Percentiles rank a stretch among this genome's conserved stretches.
phyloP scores from a whole-genome alignment of 192 early-diverging fungal species.

The Coemansia sp. region DNA sequence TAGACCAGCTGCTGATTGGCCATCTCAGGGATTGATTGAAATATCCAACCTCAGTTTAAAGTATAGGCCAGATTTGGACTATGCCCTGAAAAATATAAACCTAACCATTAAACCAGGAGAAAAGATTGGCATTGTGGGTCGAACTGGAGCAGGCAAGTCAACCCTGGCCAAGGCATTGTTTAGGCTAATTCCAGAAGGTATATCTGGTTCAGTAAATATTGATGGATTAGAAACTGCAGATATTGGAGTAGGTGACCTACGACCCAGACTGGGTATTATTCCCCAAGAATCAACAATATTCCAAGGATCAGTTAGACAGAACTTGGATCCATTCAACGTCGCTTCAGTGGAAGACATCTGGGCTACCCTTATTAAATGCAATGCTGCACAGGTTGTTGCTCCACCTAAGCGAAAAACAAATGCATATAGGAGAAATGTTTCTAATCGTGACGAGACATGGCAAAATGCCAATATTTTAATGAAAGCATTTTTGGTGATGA shows the following conservation, averaged over 20 bases:
- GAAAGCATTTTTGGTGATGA: background rate
- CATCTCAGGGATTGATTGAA: constrained; percentile 32
- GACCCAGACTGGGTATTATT: constrained; percentile 57
- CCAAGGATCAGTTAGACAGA: constrained; percentile 63
- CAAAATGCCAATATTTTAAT: constrained; percentile 39
- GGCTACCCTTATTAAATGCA: constrained; percentile 49
- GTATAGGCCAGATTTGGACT: constrained; percentile 26
- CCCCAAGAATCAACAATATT: constrained; percentile 68
- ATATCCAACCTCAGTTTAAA: constrained; percentile 44
- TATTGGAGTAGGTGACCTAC: constrained; percentile 56
- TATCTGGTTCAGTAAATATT: constrained; percentile 45
- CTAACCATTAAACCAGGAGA: constrained; percentile 52
- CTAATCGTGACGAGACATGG: background rate
- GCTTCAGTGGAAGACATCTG: constrained; percentile 60
- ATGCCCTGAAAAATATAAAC: constrained; percentile 31
- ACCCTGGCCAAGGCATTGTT: constrained; percentile 56
- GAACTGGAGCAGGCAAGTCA: constrained; percentile 61
- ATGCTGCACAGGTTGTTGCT: background rate
- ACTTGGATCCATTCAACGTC: constrained; percentile 60
- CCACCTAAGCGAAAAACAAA: background rate
- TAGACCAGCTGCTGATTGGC: constrained; percentile 50
- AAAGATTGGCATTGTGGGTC: constrained; percentile 55
- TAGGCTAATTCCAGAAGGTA: constrained; percentile 54
- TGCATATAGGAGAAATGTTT: background rate
- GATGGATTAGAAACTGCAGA: constrained; percentile 56